Evolutionary conservation across 805 yeast species (phyloP).

Genomic region (Pichia eremophila): DNA sequence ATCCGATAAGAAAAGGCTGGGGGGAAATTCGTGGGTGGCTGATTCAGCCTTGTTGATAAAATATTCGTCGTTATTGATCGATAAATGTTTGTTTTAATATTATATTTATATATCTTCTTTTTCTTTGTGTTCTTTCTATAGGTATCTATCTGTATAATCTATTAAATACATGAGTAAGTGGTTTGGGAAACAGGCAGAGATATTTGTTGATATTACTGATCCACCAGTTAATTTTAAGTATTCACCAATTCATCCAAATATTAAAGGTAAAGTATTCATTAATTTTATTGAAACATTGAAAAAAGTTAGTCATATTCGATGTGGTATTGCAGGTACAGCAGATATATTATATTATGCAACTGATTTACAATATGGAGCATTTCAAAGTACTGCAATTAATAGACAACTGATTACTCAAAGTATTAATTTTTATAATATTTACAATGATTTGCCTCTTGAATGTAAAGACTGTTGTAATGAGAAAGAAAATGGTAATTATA

Average conservation of each 20-base stretch:
- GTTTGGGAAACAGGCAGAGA: not conserved
- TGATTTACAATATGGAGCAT: not conserved
- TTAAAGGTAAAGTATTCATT: not conserved
- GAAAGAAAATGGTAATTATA: not conserved
- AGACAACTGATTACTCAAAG: not conserved
- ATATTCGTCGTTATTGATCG: too few species aligned
- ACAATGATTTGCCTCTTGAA: not conserved
- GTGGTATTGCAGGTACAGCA: constrained; percentile 4
- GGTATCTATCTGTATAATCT: not conserved
- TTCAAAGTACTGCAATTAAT: not conserved
- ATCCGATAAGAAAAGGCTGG: too few species aligned
- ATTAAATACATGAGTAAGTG: constrained; percentile 2
- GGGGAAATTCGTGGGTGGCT: too few species aligned
- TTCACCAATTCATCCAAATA: constrained; percentile 2
- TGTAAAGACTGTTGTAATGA: not conserved
- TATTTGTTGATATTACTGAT: not conserved
- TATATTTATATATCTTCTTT: too few species aligned
- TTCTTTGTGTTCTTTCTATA: not conserved
- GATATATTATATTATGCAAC: not conserved
- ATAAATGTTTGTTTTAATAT: too few species aligned
- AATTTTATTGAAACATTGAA: constrained; percentile 1
- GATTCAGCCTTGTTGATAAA: too few species aligned
- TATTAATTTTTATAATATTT: not conserved
- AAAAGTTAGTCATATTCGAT: not conserved
- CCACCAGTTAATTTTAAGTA: constrained; percentile 3